Percentiles rank a stretch among this genome's conserved stretches.
Conservation (phyloP, 257 asterid species). For the Capsicum chinense region DNA sequence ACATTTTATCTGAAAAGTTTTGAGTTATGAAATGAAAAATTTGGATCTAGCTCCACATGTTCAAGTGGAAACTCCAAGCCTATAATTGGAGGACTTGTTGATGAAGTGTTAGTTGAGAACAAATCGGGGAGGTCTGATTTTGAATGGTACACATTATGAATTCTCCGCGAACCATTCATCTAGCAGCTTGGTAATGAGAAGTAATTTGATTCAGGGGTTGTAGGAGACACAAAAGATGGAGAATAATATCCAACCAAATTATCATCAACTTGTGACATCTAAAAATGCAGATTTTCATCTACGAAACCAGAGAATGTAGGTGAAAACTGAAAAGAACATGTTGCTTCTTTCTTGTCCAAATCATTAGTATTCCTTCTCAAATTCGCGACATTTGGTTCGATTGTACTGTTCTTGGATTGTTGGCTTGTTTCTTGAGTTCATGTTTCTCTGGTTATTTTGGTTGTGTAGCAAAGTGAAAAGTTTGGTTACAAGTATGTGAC, state of each 20-base stretch:
- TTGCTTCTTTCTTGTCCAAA: constrained; percentile 42
- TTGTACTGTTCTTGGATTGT: constrained; percentile 32
- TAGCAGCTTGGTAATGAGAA: constrained; percentile 41
- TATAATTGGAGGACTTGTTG: constrained; percentile 71
- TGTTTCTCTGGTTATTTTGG: constrained; percentile 51
- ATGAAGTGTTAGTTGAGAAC: constrained; percentile 67
- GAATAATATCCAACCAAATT: constrained; percentile 50
- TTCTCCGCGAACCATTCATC: constrained; percentile 34
- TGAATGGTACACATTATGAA: constrained; percentile 37
- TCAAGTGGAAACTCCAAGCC: constrained; percentile 66
- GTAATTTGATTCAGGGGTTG: constrained; percentile 50
- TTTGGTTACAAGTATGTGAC: constrained; percentile 61
- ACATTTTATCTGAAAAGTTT: constrained; percentile 48
- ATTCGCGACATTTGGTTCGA: constrained; percentile 51
- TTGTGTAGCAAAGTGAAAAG: constrained; percentile 31
- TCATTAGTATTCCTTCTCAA: constrained; percentile 62
- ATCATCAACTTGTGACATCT: constrained; percentile 53
- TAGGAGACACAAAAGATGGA: constrained; percentile 50
- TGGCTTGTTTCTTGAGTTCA: constrained; percentile 42
- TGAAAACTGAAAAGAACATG: constrained; percentile 59
- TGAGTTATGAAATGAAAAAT: constrained; percentile 54
- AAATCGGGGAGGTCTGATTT: constrained; percentile 56
- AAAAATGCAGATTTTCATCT: constrained; percentile 45
- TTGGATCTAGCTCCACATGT: constrained; percentile 52
- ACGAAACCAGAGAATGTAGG: constrained; percentile 49